phyloP scores from a whole-genome alignment of 768 basidiomycete genomes.

The Collybia sordida region DNA sequence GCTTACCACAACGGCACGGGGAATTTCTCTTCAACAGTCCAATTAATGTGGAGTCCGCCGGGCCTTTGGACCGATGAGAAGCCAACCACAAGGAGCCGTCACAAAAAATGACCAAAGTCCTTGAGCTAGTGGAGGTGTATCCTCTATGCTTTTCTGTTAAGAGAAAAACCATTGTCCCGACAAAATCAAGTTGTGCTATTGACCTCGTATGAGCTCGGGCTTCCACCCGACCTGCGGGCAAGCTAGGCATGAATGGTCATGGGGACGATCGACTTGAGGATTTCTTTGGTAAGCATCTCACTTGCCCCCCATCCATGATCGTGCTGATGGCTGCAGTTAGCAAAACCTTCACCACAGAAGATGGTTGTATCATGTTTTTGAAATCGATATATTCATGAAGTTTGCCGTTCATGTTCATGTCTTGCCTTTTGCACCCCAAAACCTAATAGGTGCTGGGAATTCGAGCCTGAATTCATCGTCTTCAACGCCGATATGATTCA shows the following conservation, averaged over 20 bases:
- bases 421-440: too few species aligned
- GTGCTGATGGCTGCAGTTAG: too few species aligned
- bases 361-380: too few species aligned
- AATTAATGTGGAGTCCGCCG: slow-evolving; percentile 4
- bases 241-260: slow-evolving; percentile 2
- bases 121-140: slow-evolving; percentile 16
- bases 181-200: slow-evolving; percentile 3
- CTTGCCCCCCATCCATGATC: too few species aligned
- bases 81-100: slow-evolving; percentile 6
- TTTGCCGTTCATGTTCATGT: too few species aligned
- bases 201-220: slow-evolving; percentile 8
- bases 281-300: too few species aligned
- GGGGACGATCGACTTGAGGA: too few species aligned
- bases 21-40: slow-evolving; percentile 10
- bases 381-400: too few species aligned
- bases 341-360: too few species aligned
- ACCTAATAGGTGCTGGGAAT: too few species aligned
- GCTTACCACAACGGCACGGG: slow-evolving; percentile 17
- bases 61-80: slow-evolving; percentile 14
- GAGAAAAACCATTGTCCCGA: slow-evolving; percentile 10
- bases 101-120: slow-evolving; percentile 12
- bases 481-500: too few species aligned
- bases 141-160: slow-evolving; percentile 10
- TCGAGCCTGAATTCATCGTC: too few species aligned
- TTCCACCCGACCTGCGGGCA: slow-evolving; percentile 11